A percentile compares a stretch with the other conserved stretches of the same genome.
Evolutionary conservation across 257 asterid genomes (phyloP).

Genomic region (Ehretia macrophylla): DNA sequence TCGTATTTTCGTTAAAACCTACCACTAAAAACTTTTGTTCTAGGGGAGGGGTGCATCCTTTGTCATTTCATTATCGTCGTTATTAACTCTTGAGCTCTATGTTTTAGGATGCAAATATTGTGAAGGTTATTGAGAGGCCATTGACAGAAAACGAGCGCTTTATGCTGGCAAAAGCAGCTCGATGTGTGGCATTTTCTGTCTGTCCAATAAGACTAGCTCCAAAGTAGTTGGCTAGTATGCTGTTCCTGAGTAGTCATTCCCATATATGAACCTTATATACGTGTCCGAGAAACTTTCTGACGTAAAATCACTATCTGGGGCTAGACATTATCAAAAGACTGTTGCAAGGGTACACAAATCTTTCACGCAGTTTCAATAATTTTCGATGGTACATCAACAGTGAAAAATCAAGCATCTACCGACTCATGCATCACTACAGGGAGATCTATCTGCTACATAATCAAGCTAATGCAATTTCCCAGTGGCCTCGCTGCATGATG

Average conservation of each 20-base stretch:
- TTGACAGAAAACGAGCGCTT: conserved; percentile 93
- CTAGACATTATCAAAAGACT: not conserved
- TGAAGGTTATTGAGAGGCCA: conserved; percentile 93
- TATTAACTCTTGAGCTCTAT: conserved; percentile 3
- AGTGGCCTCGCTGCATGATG: too few species aligned
- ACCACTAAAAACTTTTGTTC: too few species aligned
- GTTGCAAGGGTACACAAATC: not conserved
- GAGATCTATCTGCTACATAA: not conserved
- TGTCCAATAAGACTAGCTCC: conserved; percentile 84
- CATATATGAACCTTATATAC: not conserved
- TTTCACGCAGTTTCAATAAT: not conserved
- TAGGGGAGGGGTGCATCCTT: too few species aligned
- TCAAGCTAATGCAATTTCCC: not conserved
- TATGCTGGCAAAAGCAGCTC: conserved; percentile 97
- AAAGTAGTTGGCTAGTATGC: conserved; percentile 34
- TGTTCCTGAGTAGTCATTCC: not conserved
- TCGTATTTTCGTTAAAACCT: too few species aligned
- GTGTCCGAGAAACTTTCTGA: not conserved
- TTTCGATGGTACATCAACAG: not conserved
- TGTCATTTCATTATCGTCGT: not conserved
- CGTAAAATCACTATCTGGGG: not conserved
- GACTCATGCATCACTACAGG: not conserved
- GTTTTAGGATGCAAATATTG: conserved; percentile 79
- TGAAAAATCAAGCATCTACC: not conserved
- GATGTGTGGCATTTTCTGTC: conserved; percentile 77